Conservation (phyloP, 805 yeast genomes). For the Blastobotrys chiropterorum region DNA sequence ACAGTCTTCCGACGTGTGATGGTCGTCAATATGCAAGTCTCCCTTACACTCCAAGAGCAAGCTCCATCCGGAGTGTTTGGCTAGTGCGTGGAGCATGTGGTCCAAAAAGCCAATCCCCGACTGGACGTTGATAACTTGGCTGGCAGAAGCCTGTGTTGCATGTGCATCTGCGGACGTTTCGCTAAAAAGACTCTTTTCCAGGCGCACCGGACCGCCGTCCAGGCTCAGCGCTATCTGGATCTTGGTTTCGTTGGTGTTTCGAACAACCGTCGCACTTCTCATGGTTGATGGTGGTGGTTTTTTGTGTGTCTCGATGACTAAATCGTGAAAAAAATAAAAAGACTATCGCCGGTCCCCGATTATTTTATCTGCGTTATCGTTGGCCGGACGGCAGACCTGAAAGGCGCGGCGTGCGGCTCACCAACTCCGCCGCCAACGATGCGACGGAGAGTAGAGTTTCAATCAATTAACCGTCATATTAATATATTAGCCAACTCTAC, state of each 20-base stretch:
- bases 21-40: slow-evolving; percentile 94
- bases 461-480: no score
- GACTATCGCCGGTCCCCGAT: not conserved
- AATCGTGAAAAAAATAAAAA: not conserved
- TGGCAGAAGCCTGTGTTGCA: slow-evolving; percentile 62
- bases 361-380: not conserved
- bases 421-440: no score
- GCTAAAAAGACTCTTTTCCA: slow-evolving; percentile 53
- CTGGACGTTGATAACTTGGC: slow-evolving; percentile 72
- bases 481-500: no score
- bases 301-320: no score
- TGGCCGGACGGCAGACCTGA: no score
- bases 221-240: slow-evolving; percentile 78
- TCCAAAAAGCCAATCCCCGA: slow-evolving; percentile 95
- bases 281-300: no score
- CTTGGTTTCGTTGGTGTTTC: slow-evolving; percentile 90
- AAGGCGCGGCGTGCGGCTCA: not conserved
- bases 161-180: slow-evolving; percentile 35
- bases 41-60: slow-evolving; percentile 84
- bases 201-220: slow-evolving; percentile 74
- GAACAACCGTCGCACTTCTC: slow-evolving; percentile 43
- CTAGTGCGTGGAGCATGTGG: slow-evolving; percentile 96
- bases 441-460: no score
- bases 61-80: slow-evolving; percentile 97
- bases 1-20: slow-evolving; percentile 93